phyloP scores from a whole-genome alignment of 2,329 filamentous ascomycete species.

The Oidium heveae region DNA sequence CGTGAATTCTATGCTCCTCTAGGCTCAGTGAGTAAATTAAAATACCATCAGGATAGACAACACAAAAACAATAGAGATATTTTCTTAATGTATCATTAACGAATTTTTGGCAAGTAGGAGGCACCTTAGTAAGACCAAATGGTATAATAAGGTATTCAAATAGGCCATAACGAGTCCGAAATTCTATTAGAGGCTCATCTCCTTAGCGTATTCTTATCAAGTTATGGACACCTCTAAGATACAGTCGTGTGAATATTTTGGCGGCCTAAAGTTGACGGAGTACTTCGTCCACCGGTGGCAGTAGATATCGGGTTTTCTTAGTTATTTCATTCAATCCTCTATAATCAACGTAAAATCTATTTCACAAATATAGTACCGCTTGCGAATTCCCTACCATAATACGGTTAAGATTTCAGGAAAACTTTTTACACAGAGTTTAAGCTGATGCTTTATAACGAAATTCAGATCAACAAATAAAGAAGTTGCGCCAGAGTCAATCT shows the following conservation, averaged over 20 bases:
- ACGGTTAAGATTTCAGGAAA: too few species aligned
- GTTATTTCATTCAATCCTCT: not conserved
- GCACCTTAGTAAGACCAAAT: constrained; percentile 10
- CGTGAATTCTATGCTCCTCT: not conserved
- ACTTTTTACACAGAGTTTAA: too few species aligned
- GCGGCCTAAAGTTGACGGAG: too few species aligned
- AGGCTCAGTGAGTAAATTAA: not conserved
- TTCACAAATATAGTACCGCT: too few species aligned
- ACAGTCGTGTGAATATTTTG: not conserved
- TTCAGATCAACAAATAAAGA: too few species aligned
- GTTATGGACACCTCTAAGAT: not conserved
- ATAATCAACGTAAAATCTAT: too few species aligned
- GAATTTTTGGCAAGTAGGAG: constrained; percentile 3
- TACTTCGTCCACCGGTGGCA: too few species aligned
- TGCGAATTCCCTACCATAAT: too few species aligned
- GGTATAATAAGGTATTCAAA: constrained; percentile 12
- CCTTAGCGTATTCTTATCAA: not conserved
- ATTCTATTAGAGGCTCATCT: not conserved
- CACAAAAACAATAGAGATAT: not conserved
- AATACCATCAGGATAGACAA: not conserved
- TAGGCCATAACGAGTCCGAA: constrained; percentile 2
- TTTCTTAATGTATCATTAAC: constrained; percentile 5
- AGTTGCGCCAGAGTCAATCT: not conserved
- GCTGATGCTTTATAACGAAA: too few species aligned
- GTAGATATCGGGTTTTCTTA: too few species aligned